Base-by-base conservation (phyloP, 257 asterid genomes). In the Pogostemon cablin region DNA sequence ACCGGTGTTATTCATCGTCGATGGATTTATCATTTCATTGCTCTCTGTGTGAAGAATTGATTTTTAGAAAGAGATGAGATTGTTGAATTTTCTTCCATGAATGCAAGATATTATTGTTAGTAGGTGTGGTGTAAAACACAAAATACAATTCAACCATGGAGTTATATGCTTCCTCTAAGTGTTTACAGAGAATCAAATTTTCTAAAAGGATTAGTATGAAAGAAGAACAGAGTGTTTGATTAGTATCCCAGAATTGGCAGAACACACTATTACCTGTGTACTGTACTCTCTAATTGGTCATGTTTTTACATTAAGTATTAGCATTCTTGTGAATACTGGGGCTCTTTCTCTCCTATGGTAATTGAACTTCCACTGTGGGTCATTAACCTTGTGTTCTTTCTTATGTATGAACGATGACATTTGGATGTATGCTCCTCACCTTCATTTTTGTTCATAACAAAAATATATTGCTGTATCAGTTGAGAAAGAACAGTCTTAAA, bases 31-130 rank as follows among this genome's bases (percentile, higher is more conserved):
- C 3, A 40, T 40, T 43, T 71, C 40, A 37, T 64, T 43, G 56
- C 15, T 75, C 43, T 50, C 41, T 20, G 59, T 41, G 5, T 39
- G 64, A 58, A 52, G 42, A 52, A 15, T 53, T 61, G 67, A 6
- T 75, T 54, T 47, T 53, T 64, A 15, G 48, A 10, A 9, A 72
- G 71, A 52, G 61, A 56, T 20, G 4, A 8, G 7, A 35, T 9
- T 53, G 58, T 11, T 25, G 55, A 17, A 15, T 74, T 48, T 20
- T 25, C 62, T 20, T 65, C 52, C 9, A 9, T 53, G 39, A 44
- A 40, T 60, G 44, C 6, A 38, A 5, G 37, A 11, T 6, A 56
- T 15, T 17, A 44, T 39, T 52, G 25, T 15, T 10, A 35, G 53
- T 25, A 1, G 32, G 32, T 25, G 32, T 25, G 32, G 9, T 52